Evolutionary conservation across 306 rosid genomes (phyloP).

Genomic region (Quercus suber): DNA sequence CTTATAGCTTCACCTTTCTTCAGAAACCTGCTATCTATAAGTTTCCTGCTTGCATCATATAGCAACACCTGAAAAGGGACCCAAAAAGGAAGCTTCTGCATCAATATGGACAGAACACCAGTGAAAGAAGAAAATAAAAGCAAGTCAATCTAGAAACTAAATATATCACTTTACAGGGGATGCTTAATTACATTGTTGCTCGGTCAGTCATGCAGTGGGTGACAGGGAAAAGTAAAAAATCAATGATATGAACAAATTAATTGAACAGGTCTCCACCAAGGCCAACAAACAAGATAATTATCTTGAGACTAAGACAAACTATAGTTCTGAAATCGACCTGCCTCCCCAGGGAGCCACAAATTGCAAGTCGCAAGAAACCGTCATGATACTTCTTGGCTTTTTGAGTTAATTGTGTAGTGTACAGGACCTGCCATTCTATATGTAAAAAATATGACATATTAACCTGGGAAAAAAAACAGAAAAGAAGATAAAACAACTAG

Average conservation of each 20-base stretch:
- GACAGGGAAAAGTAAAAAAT: slow-evolving; percentile 13
- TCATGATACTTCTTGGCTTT: slow-evolving; percentile 70
- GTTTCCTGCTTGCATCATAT: slow-evolving; percentile 52
- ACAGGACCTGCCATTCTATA: slow-evolving; percentile 68
- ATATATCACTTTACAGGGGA: slow-evolving; percentile 2
- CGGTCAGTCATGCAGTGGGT: slow-evolving; percentile 16
- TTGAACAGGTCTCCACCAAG: neutral
- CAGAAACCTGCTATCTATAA: slow-evolving; percentile 57
- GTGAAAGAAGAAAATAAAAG: neutral
- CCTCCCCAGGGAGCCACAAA: slow-evolving; percentile 52
- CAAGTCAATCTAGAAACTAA: neutral
- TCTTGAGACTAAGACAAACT: slow-evolving; percentile 6
- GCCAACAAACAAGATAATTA: neutral
- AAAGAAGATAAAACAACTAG: slow-evolving; percentile 12
- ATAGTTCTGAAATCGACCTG: slow-evolving; percentile 43
- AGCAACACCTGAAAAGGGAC: slow-evolving; percentile 51
- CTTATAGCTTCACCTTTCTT: slow-evolving; percentile 57
- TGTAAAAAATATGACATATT: slow-evolving; percentile 15
- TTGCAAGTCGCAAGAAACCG: slow-evolving; percentile 53
- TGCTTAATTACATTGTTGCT: neutral
- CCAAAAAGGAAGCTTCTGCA: slow-evolving; percentile 2
- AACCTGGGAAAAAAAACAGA: neutral
- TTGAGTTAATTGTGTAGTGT: slow-evolving; percentile 63
- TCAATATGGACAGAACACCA: slow-evolving; percentile 3
- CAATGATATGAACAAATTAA: neutral